These are phyloP conservation scores for Cryptosporidium sp. DNA, from an alignment of 169 alveolate species.

Conservation along the genomic window DNA sequence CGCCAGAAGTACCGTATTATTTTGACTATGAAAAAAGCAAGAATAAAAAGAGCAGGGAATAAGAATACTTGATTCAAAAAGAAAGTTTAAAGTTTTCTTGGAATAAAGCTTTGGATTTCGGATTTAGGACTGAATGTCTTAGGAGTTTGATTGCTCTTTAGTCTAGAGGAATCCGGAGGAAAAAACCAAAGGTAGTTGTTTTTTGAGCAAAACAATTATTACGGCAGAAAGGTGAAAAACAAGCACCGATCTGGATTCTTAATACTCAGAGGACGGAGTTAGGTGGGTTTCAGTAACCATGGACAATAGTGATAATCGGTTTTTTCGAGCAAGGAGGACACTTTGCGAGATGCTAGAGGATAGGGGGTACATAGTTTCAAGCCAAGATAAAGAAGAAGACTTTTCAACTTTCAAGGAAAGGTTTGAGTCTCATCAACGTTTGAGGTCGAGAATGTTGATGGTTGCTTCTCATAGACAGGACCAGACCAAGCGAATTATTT, in stretches of 20 bases:
- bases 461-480: constrained; percentile 88
- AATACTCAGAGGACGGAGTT: background rate
- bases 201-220: background rate
- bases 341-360: constrained; percentile 93
- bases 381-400: constrained; percentile 85
- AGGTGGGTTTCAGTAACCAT: constrained; percentile 55
- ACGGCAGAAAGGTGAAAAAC: background rate
- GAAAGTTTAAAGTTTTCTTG: background rate
- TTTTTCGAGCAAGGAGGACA: constrained; percentile 90
- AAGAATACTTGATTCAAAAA: background rate
- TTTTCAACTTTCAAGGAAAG: constrained; percentile 87
- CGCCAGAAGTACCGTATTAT: constrained; percentile 9
- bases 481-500: constrained; percentile 85
- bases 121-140: background rate
- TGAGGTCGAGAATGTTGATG: constrained; percentile 88
- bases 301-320: constrained; percentile 89
- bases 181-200: background rate
- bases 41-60: background rate
- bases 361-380: constrained; percentile 89
- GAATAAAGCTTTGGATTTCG: background rate
- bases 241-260: background rate
- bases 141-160: background rate
- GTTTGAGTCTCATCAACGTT: constrained; percentile 79
- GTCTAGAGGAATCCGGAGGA: background rate
- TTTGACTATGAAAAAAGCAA: constrained; percentile 7